Conservation (phyloP, 2,329 filamentous ascomycete genomes). For the Aspergillus viridinutans region DNA sequence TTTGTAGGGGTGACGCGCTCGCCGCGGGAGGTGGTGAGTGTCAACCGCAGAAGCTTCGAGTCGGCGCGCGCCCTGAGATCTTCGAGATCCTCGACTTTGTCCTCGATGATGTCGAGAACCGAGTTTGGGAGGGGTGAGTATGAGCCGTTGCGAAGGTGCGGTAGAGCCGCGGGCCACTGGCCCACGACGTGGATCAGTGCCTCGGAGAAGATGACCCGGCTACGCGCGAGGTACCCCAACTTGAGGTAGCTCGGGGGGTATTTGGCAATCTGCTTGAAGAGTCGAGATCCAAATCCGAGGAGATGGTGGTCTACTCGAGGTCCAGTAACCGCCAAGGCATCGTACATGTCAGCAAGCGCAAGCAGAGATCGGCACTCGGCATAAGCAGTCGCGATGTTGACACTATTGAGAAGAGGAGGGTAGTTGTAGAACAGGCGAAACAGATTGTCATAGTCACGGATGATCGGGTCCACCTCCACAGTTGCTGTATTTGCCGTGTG, state of each 20-base stretch:
- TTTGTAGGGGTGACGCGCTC: slow-evolving; percentile 77
- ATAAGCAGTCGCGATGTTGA: slow-evolving; percentile 90
- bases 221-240: slow-evolving; percentile 79
- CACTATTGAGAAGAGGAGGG: slow-evolving; percentile 70
- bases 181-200: slow-evolving; percentile 91
- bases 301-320: slow-evolving; percentile 91
- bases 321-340: slow-evolving; percentile 80
- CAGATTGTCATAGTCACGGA: slow-evolving; percentile 92
- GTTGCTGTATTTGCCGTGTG: slow-evolving; percentile 51
- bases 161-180: slow-evolving; percentile 80
- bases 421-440: slow-evolving; percentile 97
- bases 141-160: slow-evolving; percentile 61
- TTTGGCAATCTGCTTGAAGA: slow-evolving; percentile 96
- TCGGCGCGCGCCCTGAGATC: slow-evolving; percentile 78
- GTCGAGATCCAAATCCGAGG: slow-evolving; percentile 79
- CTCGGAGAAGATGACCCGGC: slow-evolving; percentile 78
- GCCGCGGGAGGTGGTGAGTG: slow-evolving; percentile 70
- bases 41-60: slow-evolving; percentile 74
- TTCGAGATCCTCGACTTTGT: slow-evolving; percentile 89
- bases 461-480: slow-evolving; percentile 64
- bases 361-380: slow-evolving; percentile 90
- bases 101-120: slow-evolving; percentile 85
- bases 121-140: slow-evolving; percentile 61
- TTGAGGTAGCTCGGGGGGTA: slow-evolving; percentile 91
- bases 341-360: slow-evolving; percentile 88